Conservation (phyloP, 2,329 filamentous ascomycete genomes). For the Beauveria australis region DNA sequence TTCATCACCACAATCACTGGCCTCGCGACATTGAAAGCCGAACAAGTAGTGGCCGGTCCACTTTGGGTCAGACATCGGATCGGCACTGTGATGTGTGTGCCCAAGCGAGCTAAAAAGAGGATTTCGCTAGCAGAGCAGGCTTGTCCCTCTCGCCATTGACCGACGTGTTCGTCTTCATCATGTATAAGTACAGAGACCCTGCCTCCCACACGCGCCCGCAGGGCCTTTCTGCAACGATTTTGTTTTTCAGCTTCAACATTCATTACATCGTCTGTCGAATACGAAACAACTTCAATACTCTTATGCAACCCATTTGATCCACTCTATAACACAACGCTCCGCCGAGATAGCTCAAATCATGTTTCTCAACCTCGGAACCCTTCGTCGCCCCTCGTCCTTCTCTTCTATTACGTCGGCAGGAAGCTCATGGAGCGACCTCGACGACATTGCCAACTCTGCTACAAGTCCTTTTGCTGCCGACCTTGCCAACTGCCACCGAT, state of each 20-base stretch:
- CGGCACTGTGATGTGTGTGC: neutral
- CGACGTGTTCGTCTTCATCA: neutral
- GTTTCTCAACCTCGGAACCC: neutral
- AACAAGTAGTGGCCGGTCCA: neutral
- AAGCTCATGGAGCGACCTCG: constrained; percentile 8
- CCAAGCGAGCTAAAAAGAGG: constrained; percentile 5
- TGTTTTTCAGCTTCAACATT: neutral
- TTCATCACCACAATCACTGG: neutral
- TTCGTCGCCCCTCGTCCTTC: neutral
- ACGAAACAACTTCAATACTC: neutral
- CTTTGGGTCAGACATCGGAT: constrained; percentile 11
- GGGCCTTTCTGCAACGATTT: neutral
- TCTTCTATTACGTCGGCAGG: neutral
- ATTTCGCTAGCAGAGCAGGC: neutral
- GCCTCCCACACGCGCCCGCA: neutral
- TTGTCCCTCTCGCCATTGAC: neutral
- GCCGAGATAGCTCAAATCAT: neutral
- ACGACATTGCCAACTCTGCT: neutral
- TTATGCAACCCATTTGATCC: neutral
- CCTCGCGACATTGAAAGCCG: constrained; percentile 7
- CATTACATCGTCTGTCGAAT: neutral
- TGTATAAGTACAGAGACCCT: constrained; percentile 1
- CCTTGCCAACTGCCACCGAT: constrained; percentile 1
- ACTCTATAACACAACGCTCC: neutral
- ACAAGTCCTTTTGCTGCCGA: neutral